These are phyloP conservation scores for Microcera coccophila DNA, from an alignment of 2,329 filamentous ascomycete genomes.

Conservation along the genomic window DNA sequence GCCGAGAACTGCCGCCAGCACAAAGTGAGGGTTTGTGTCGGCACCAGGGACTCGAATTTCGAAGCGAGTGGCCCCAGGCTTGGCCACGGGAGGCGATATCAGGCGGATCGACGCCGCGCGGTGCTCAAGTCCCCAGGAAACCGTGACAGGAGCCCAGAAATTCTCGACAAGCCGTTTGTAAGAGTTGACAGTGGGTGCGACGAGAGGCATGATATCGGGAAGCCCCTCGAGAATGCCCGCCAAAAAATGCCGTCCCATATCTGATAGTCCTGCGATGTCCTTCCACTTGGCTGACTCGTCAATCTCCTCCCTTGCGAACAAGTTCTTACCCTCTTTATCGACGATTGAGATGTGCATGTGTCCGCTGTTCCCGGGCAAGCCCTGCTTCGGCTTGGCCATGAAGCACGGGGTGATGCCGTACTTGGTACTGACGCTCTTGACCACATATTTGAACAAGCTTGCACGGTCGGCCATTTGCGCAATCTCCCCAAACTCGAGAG, in stretches of 20 bases:
- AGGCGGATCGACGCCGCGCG: slow-evolving; percentile 86
- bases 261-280: slow-evolving; percentile 77
- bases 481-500: slow-evolving; percentile 85
- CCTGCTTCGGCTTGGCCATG: slow-evolving; percentile 94
- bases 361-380: slow-evolving; percentile 88
- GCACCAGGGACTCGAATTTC: slow-evolving; percentile 93
- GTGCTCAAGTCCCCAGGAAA: slow-evolving; percentile 95
- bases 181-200: slow-evolving; percentile 93
- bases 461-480: slow-evolving; percentile 88
- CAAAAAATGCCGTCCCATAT: slow-evolving; percentile 87
- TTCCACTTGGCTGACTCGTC: slow-evolving; percentile 69
- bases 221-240: slow-evolving; percentile 85
- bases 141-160: slow-evolving; percentile 97
- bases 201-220: slow-evolving; percentile 90
- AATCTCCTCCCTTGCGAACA: slow-evolving; percentile 68
- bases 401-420: slow-evolving; percentile 95
- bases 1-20: slow-evolving; percentile 80
- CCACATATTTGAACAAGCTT: slow-evolving; percentile 88
- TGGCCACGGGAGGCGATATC: slow-evolving; percentile 82
- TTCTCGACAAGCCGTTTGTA: slow-evolving; percentile 98
- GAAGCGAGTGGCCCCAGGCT: slow-evolving; percentile 81
- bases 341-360: slow-evolving; percentile 93
- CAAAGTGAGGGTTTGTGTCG: slow-evolving; percentile 84
- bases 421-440: slow-evolving; percentile 82
- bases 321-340: slow-evolving; percentile 74